A percentile compares a stretch with the other conserved stretches of the same genome.
phyloP scores from a whole-genome alignment of 306 rosid genomes.

The Rosa persica region DNA sequence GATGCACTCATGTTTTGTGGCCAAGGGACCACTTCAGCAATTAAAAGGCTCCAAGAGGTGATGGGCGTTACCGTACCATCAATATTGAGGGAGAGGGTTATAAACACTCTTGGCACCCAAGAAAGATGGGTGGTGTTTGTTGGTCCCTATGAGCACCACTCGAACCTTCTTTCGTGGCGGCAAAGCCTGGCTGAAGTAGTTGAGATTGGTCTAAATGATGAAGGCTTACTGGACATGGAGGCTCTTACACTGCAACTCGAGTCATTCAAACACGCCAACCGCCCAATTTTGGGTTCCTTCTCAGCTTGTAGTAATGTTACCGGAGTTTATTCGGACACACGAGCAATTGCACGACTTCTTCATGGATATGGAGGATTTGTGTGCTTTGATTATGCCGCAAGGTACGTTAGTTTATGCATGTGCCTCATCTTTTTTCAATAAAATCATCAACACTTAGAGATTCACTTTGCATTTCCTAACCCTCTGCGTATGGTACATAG shows the following conservation, averaged over 20 bases:
- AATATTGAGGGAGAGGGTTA: slow-evolving; percentile 47
- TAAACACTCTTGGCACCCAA: slow-evolving; percentile 28
- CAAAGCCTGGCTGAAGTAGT: slow-evolving; percentile 75
- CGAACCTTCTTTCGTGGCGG: slow-evolving; percentile 87
- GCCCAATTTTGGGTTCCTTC: slow-evolving; percentile 83
- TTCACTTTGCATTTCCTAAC: too few relatives aligned
- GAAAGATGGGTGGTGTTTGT: slow-evolving; percentile 85
- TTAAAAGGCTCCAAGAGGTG: slow-evolving; percentile 81
- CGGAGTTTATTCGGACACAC: slow-evolving; percentile 63
- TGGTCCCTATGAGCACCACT: slow-evolving; percentile 85
- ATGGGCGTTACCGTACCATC: slow-evolving; percentile 73
- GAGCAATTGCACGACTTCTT: slow-evolving; percentile 63
- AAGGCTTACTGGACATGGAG: slow-evolving; percentile 65
- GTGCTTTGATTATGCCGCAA: slow-evolving; percentile 86
- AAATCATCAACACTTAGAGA: too few relatives aligned
- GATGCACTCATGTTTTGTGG: slow-evolving; percentile 71
- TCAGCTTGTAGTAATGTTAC: slow-evolving; percentile 90
- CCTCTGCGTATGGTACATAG: too few relatives aligned
- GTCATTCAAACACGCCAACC: slow-evolving; percentile 28
- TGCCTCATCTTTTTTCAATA: too few relatives aligned
- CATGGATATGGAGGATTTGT: slow-evolving; percentile 62
- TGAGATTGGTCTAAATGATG: slow-evolving; percentile 64
- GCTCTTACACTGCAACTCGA: slow-evolving; percentile 49
- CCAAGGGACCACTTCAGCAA: slow-evolving; percentile 73
- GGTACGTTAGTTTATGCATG: slow-evolving; percentile 35